These are phyloP conservation scores for Eremochloa ophiuroides DNA, from an alignment of 176 grass and related monocot species.

Conservation along the genomic window DNA sequence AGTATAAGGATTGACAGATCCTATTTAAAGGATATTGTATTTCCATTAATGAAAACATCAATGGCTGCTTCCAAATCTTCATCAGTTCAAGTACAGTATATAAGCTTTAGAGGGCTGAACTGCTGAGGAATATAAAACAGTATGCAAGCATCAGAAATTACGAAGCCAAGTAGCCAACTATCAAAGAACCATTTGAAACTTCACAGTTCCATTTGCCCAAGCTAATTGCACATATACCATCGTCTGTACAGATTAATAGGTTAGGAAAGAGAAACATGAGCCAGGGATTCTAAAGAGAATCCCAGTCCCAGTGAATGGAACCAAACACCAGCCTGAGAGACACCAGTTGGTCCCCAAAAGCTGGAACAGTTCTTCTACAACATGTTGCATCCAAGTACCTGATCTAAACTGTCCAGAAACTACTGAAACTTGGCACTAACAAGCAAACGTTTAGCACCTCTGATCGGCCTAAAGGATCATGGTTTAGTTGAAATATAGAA, in stretches of 20 bases:
- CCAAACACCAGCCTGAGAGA: background rate
- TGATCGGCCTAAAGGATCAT: background rate
- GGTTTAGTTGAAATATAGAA: background rate
- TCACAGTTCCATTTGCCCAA: background rate
- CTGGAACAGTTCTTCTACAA: background rate
- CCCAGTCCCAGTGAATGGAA: background rate
- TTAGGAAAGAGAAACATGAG: background rate
- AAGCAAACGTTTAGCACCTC: background rate
- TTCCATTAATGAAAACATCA: slow-evolving; percentile 1
- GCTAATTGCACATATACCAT: background rate
- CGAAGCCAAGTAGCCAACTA: background rate
- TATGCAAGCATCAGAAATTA: background rate
- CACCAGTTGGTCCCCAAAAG: background rate
- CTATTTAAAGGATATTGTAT: slow-evolving; percentile 12
- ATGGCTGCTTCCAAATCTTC: background rate
- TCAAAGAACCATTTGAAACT: slow-evolving; percentile 1
- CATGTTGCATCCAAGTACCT: background rate
- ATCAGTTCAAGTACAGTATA: background rate
- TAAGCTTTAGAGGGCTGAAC: background rate
- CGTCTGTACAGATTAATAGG: background rate
- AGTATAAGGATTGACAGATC: background rate
- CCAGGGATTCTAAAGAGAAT: background rate
- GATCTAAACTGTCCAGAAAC: background rate
- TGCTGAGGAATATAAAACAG: background rate
- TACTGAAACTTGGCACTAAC: background rate